phyloP scores from a whole-genome alignment of 192 early-diverging fungal species.

The Endogone sp. region DNA sequence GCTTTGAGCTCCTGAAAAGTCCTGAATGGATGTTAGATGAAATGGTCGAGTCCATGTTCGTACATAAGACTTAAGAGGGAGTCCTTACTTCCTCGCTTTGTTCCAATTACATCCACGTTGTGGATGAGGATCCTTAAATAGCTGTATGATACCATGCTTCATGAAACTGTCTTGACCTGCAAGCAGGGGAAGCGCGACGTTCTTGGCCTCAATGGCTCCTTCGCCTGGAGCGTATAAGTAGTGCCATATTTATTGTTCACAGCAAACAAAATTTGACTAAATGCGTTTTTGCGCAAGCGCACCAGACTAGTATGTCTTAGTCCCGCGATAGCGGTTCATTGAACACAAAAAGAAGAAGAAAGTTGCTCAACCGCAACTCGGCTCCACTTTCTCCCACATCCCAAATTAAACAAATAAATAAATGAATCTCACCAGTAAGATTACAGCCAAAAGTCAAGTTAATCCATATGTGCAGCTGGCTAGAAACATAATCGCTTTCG shows the following conservation, averaged over 20 bases:
- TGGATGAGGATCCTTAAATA: conserved; percentile 86
- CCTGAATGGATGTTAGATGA: too few relatives aligned
- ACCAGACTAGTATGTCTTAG: too few relatives aligned
- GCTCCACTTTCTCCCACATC: too few relatives aligned
- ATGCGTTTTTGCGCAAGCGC: too few relatives aligned
- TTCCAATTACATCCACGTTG: conserved; percentile 47
- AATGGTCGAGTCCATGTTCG: background rate
- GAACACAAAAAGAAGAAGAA: too few relatives aligned
- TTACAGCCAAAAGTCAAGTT: conserved; percentile 88
- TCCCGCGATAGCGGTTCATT: too few relatives aligned
- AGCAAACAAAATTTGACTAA: too few relatives aligned
- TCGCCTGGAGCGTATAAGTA: conserved; percentile 29
- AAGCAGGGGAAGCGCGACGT: conserved; percentile 63
- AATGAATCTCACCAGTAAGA: conserved; percentile 57
- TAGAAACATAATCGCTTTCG: conserved; percentile 72
- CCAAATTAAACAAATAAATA: too few relatives aligned
- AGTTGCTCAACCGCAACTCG: too few relatives aligned
- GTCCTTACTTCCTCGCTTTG: conserved; percentile 22
- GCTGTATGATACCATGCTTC: conserved; percentile 70
- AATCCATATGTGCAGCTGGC: conserved; percentile 80
- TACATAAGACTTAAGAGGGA: background rate
- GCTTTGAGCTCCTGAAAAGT: background rate
- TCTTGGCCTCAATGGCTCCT: conserved; percentile 70
- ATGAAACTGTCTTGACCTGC: conserved; percentile 83
- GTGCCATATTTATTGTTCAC: too few relatives aligned